Evolutionary conservation across 495 filamentous ascomycete genomes (phyloP).

Genomic region (Apiosordaria backusii): DNA sequence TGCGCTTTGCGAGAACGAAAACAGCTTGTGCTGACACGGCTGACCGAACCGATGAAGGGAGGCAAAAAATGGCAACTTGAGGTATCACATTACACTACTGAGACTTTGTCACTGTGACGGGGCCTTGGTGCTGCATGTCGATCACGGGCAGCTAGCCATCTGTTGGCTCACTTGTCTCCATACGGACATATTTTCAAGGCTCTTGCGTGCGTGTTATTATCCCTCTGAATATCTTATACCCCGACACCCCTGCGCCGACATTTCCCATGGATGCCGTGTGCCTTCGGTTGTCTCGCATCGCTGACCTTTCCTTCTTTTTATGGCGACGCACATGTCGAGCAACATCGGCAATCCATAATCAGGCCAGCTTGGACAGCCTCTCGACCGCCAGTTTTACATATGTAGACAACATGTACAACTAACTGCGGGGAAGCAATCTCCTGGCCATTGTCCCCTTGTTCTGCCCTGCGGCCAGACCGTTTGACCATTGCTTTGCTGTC

Average conservation of each 20-base stretch:
- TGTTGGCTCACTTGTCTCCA: not conserved
- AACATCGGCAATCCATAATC: not conserved
- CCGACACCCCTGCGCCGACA: not conserved
- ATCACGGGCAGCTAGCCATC: slow-evolving; percentile 11
- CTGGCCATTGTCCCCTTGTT: too few relatives aligned
- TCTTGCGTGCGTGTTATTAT: not conserved
- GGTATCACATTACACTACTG: not conserved
- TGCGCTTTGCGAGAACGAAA: not conserved
- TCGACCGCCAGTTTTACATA: not conserved
- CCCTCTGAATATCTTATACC: slow-evolving; percentile 1
- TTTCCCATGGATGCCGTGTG: not conserved
- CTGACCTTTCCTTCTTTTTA: not conserved
- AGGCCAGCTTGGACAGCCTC: not conserved
- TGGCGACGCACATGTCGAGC: not conserved
- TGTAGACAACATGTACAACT: not conserved
- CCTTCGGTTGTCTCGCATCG: not conserved
- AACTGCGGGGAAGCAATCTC: not conserved
- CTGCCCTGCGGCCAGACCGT: too few relatives aligned
- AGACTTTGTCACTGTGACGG: too few relatives aligned
- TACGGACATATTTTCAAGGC: not conserved
- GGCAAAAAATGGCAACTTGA: not conserved
- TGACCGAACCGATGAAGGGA: not conserved
- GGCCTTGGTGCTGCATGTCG: slow-evolving; percentile 14
- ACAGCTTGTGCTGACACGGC: not conserved
- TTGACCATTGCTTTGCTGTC: not conserved